Base-by-base conservation (phyloP, 2,329 filamentous ascomycete genomes). In the Aspergillus sp. region DNA sequence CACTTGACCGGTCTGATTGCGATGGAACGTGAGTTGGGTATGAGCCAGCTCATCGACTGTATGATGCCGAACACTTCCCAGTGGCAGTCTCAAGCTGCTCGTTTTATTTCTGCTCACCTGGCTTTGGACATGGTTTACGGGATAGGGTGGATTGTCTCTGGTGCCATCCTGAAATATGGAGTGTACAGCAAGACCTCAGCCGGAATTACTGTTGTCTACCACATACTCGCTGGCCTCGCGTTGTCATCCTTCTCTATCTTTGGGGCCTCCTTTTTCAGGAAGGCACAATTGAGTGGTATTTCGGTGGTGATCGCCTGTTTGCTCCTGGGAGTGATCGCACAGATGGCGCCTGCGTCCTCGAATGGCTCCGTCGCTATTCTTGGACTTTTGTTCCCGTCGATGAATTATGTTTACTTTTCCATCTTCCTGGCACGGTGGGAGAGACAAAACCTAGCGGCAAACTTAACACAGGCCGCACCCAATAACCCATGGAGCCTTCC, bases 1-100 rank as follows among this genome's bases (percentile, higher is more conserved):
- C 91, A 96, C 64, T 77, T 95, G 51, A 89, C 90, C 0, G 92
- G 92, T 8, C 85, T 92, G 62, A 86, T 95, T 67, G 91, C 92
- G 7, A 84, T 86, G 2, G 92, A 96, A 72, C 80, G 92, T 51
- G 92, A 96, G 74, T 78, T 85, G 14, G 92, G 91, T 52, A 94
- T 96, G 82, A 89, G 89, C 4, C 89, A 91, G 57, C 78, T 96
- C 24, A 84, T 96, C 41, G 92, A 96, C 71, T 87, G 90, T 50
- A 96, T 95, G 90, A 92, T 94, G 79, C 87, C 89, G 0, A 89
- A 89, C 50, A 79, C 80, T 50, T 80, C 80, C 45, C 77, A 82
- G 41, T 95, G 90, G 89, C 80, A 90, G 63, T 85, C 88, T 9
- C 89, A 93, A 71, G 82, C 84, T 19, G 86, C 88, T 1, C 82